These are phyloP conservation scores for Dorcoceras hygrometricum DNA, from an alignment of 257 asterid genomes.

Conservation along the genomic window DNA sequence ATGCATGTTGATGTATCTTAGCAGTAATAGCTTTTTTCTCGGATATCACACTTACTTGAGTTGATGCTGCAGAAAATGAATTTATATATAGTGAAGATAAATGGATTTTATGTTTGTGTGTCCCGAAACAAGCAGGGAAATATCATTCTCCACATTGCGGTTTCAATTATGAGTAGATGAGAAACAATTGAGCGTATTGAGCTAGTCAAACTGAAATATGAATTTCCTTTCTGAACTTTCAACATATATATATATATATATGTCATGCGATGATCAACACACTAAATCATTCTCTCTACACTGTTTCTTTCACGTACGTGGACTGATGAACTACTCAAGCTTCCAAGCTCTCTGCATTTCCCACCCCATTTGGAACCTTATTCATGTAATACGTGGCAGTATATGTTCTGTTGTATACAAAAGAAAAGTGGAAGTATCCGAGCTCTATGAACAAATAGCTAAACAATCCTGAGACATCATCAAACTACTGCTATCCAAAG, in stretches of 20 bases:
- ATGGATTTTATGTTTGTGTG: background rate
- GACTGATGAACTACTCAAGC: background rate
- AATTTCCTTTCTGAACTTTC: background rate
- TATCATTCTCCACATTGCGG: background rate
- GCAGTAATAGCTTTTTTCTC: background rate
- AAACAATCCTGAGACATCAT: conserved; percentile 56
- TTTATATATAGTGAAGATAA: background rate
- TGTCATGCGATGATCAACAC: background rate
- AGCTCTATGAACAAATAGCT: conserved; percentile 58
- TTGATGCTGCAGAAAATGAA: background rate
- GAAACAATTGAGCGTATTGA: background rate
- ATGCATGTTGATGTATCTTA: background rate
- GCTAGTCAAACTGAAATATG: background rate
- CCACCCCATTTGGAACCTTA: background rate
- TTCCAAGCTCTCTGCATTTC: background rate
- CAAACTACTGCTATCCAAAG: conserved; percentile 44
- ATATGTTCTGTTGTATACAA: background rate
- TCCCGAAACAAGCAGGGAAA: too few relatives aligned
- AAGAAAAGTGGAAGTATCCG: conserved; percentile 17
- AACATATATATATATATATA: too few relatives aligned
- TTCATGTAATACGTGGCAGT: background rate
- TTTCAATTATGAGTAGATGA: too few relatives aligned
- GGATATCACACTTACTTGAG: background rate
- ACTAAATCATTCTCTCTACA: background rate
- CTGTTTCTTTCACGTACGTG: background rate